Conservation (phyloP, 2,329 filamentous ascomycete genomes). For the Graphilbum fragrans region DNA sequence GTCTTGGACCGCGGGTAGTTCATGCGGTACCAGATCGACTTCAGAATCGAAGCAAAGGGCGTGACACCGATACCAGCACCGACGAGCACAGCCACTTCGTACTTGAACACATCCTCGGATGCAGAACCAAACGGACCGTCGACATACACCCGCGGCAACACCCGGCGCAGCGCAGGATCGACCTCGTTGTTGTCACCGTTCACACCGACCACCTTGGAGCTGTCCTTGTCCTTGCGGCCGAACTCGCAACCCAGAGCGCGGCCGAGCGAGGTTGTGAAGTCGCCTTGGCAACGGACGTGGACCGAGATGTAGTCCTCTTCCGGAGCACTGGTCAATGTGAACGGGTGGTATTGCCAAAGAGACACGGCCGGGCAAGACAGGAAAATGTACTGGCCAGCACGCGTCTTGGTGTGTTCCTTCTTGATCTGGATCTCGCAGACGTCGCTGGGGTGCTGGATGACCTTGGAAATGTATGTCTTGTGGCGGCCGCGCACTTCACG, state of each 20-base stretch:
- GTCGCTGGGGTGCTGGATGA: constrained; percentile 79
- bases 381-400: constrained; percentile 79
- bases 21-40: constrained; percentile 90
- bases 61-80: constrained; percentile 77
- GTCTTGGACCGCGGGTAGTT: constrained; percentile 76
- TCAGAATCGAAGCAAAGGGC: constrained; percentile 77
- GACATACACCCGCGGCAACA: constrained; percentile 69
- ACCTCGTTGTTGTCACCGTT: constrained; percentile 46
- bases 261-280: constrained; percentile 64
- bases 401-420: constrained; percentile 74
- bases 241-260: constrained; percentile 65
- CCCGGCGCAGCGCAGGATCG: constrained; percentile 58
- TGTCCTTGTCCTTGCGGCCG: constrained; percentile 41
- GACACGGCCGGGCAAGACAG: constrained; percentile 78
- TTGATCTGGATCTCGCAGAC: constrained; percentile 89
- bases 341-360: constrained; percentile 81
- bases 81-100: constrained; percentile 67
- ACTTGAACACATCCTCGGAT: constrained; percentile 84
- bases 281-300: constrained; percentile 70
- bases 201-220: constrained; percentile 59
- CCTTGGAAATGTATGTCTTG: constrained; percentile 79
- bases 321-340: constrained; percentile 74
- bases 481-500: constrained; percentile 69
- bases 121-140: constrained; percentile 79
- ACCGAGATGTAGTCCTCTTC: constrained; percentile 87